phyloP scores from a whole-genome alignment of 1,139 yeast species.

The Taiozyma sp. region DNA sequence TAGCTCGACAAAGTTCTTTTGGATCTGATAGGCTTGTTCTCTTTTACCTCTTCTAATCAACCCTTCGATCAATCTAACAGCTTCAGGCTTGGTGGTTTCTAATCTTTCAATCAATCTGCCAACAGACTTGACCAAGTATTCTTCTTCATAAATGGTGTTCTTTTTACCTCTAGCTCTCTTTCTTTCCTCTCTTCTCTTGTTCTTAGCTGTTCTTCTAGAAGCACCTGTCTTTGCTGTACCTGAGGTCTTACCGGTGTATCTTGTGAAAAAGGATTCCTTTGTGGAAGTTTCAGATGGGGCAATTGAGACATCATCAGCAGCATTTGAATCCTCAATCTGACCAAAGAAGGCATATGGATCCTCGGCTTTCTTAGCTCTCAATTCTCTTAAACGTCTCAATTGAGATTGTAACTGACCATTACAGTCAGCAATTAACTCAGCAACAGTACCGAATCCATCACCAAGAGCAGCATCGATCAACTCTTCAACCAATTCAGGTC shows the following conservation, averaged over 20 bases:
- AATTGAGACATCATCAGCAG: conserved; percentile 89
- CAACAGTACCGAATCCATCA: conserved; percentile 83
- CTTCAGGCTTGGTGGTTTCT: conserved; percentile 70
- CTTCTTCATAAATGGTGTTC: conserved; percentile 96
- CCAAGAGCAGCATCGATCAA: conserved; percentile 69
- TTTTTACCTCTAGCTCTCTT: conserved; percentile 95
- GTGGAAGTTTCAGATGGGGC: conserved; percentile 95
- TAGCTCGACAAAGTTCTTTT: conserved; percentile 59
- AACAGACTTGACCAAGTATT: conserved; percentile 80
- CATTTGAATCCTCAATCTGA: conserved; percentile 55
- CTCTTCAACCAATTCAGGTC: conserved; percentile 43
- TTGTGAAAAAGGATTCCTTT: conserved; percentile 86
- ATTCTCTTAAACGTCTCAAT: conserved; percentile 72
- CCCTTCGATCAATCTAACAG: conserved; percentile 65
- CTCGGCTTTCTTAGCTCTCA: conserved; percentile 72
- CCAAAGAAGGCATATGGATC: conserved; percentile 88
- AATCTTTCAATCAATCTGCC: conserved; percentile 85
- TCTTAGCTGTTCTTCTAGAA: conserved; percentile 85
- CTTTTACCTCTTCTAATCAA: conserved; percentile 66
- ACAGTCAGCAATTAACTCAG: conserved; percentile 90
- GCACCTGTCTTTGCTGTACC: conserved; percentile 98
- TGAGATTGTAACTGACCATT: conserved; percentile 81
- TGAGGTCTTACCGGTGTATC: conserved; percentile 92
- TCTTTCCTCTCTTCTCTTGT: conserved; percentile 90
- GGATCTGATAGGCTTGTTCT: conserved; percentile 81